Evolutionary conservation across 2,329 filamentous ascomycete species (phyloP), one percentile per base, ranked within the genome.

Genomic region (Aspergillus aculeatus): DNA sequence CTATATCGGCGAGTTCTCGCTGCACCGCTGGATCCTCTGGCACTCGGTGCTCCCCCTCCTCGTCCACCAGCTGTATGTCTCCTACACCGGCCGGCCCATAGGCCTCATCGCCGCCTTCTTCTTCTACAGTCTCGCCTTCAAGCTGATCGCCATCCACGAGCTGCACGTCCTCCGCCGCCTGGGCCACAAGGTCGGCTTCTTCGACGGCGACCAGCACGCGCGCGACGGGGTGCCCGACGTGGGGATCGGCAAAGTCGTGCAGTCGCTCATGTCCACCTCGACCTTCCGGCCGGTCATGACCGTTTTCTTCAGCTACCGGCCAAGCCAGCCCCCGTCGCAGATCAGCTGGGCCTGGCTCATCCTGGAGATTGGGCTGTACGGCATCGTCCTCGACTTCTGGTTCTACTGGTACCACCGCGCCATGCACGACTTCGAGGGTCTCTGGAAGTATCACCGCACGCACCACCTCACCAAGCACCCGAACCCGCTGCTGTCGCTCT

Each of bases 381-480:
- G 72, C 3, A 71, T 80, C 53, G 66, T 80, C 9, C 70, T 81
- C 5, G 78, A 80, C 63, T 78, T 79, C 51, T 81, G 77, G 76
- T 68, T 66, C 52, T 68, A 68, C 48, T 68, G 74, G 71, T 79
- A 79, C 59, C 77, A 79, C 61, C 74, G 78, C 3, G 49, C 70
- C 16, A 79, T 78, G 75, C 78, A 80, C 59, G 77, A 80, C 55
- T 52, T 76, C 16, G 66, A 70, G 19, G 64, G 59, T 1, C 69
- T 80, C 12, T 80, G 78, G 78, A 72, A 77, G 49, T 80, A 72
- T 60, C 78, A 81, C 67, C 75, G 77, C 53, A 80, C 77, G 0
- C 78, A 81, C 56, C 78, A 80, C 62, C 67, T 80, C 9, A 79
- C 77, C 47, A 80, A 80, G 60, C 78, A 80, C 56, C 78, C 78